phyloP scores from a whole-genome alignment of 352 stramenopile genomes.

The Phytophthora citrophthora region DNA sequence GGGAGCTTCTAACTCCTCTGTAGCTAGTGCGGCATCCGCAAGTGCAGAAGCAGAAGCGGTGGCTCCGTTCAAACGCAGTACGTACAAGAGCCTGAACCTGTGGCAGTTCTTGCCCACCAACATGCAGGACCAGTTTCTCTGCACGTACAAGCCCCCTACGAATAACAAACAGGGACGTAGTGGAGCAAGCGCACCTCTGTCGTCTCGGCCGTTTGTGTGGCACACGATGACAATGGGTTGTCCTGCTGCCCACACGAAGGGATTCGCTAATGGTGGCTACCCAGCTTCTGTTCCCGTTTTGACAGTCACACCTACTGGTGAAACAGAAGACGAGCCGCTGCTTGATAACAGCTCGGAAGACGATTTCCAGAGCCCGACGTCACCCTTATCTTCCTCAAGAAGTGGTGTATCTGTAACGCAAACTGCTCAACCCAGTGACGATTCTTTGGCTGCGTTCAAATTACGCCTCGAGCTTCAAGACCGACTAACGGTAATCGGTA shows the following conservation, averaged over 20 bases:
- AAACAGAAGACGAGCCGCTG: slow-evolving; percentile 40
- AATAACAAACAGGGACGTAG: slow-evolving; percentile 14
- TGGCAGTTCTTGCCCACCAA: slow-evolving; percentile 88
- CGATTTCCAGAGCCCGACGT: slow-evolving; percentile 38
- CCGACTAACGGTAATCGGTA: slow-evolving; percentile 71
- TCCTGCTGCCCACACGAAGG: slow-evolving; percentile 80
- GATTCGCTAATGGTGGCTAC: slow-evolving; percentile 77
- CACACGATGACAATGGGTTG: slow-evolving; percentile 90
- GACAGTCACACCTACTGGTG: slow-evolving; percentile 29
- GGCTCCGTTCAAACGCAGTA: slow-evolving; percentile 85
- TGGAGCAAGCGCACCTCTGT: slow-evolving; percentile 21
- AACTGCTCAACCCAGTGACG: slow-evolving; percentile 23
- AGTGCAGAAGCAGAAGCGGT: slow-evolving; percentile 37
- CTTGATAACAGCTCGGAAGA: slow-evolving; percentile 31
- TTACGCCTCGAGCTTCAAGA: slow-evolving; percentile 73
- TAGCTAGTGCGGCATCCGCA: slow-evolving; percentile 19
- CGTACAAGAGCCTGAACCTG: slow-evolving; percentile 78
- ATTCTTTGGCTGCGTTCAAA: slow-evolving; percentile 69
- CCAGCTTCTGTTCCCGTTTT: slow-evolving; percentile 28
- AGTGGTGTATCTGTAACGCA: slow-evolving; percentile 18
- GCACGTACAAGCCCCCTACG: slow-evolving; percentile 49
- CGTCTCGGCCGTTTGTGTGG: slow-evolving; percentile 64
- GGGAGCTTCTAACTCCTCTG: slow-evolving; percentile 17
- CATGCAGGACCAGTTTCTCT: slow-evolving; percentile 87
- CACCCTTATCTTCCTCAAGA: slow-evolving; percentile 31